A percentile compares a stretch with the other conserved stretches of the same genome.
Conservation (phyloP, 352 stramenopile species). For the Blastocystis sp. region DNA sequence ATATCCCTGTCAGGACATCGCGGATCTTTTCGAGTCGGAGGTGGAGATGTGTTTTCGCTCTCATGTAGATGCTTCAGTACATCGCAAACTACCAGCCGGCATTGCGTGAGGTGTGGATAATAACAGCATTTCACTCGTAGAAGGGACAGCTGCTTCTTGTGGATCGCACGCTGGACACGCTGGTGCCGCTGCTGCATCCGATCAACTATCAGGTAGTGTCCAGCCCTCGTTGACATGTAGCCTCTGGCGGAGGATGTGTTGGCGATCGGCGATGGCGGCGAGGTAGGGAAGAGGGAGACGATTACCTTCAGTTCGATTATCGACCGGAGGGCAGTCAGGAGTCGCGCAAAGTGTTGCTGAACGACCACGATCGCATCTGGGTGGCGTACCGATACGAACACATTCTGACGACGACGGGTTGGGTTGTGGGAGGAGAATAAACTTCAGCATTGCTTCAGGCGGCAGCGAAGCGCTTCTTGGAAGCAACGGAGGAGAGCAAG, state of each 20-base stretch:
- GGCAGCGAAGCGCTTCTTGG: background rate
- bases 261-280: background rate
- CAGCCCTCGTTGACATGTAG: background rate
- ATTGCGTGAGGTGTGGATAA: background rate
- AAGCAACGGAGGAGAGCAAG: background rate
- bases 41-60: background rate
- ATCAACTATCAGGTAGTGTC: conserved; percentile 6
- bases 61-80: background rate
- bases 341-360: background rate
- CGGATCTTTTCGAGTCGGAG: background rate
- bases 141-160: background rate
- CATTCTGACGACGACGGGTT: background rate
- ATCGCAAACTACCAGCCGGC: background rate
- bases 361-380: conserved; percentile 6
- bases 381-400: background rate
- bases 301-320: conserved; percentile 10
- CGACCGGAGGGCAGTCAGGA: background rate
- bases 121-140: too few relatives aligned
- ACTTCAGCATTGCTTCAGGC: background rate
- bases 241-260: background rate
- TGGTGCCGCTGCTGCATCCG: conserved; percentile 5
- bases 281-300: background rate
- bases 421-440: background rate
- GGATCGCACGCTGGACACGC: background rate
- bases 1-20: background rate